Evolutionary conservation across 2,329 filamentous ascomycete species (phyloP), one percentile per base, ranked within the genome.

Genomic region (Ophiostoma himal-ulmi): DNA sequence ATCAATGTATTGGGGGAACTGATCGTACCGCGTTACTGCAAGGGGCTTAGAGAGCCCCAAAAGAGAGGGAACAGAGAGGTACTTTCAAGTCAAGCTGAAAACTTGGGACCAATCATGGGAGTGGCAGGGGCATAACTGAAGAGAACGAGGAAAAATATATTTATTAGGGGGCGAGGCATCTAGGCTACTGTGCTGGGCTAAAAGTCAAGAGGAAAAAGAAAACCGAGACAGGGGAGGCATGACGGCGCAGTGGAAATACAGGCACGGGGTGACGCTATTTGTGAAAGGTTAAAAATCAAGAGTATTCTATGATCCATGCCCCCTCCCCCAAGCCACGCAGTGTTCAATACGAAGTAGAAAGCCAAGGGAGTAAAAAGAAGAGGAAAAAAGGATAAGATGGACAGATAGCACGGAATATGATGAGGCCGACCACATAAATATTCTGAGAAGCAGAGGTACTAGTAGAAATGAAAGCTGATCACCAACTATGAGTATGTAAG

Each of bases 81-180:
- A 65, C 62, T 41, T 67, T 26, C 22, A 67, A 10, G 22, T 13
- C 5, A 11, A 41, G 37, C 65, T 44, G 37, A 39, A 22, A 67
- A 34, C 7, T n/a, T 26, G 8, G 64, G 8, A 5, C 65, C 65
- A 67, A 67, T 67, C 37, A 22, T 44, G 60, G 62, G 34, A 39
- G 62, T 20, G 37, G 14, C 64, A 44, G 52, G n/a, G 22, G 22
- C 65, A 67, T 44, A 67, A 67, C 39, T 34, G 39, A 67, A 6
- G 26, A 41, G 6, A 22, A 5, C n/a, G 36, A 67, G 22, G 22
- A 3, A 34, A 30, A 54, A 54, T 6, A 22, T 30, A 14, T 17
- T 13, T 36, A 52, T 48, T 20, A 54, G 30, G 64, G 30, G 30
- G 30, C 30, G 30, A 30, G 30, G 30, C 30, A 30, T 30, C 30